phyloP scores from a whole-genome alignment of 768 basidiomycete genomes.

The Pleurotus giganteus region DNA sequence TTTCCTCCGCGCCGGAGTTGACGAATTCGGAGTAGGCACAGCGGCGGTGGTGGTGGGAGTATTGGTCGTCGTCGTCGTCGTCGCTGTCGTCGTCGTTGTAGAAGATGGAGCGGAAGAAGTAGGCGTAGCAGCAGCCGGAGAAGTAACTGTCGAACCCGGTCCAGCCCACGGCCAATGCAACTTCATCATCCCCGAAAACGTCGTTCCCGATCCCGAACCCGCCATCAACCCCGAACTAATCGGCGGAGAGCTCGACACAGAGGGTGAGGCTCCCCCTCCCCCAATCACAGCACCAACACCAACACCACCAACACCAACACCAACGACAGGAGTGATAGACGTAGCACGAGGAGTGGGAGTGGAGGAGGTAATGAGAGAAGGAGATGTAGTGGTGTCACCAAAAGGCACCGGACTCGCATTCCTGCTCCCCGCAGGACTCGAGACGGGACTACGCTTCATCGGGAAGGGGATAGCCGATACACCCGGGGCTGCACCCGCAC shows the following conservation, averaged over 20 bases:
- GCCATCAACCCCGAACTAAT: background rate
- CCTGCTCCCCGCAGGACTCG: background rate
- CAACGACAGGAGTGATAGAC: no score
- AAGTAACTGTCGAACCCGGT: background rate
- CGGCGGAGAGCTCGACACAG: background rate
- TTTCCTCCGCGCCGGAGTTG: background rate
- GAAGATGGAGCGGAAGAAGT: background rate
- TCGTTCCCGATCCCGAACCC: background rate
- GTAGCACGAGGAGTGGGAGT: background rate
- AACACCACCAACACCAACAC: no score
- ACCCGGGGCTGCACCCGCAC: no score
- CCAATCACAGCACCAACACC: no score
- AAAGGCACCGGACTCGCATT: background rate
- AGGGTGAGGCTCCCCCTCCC: no score
- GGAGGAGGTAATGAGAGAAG: background rate
- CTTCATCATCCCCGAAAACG: background rate
- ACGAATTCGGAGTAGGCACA: background rate
- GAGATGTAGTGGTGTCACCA: no score
- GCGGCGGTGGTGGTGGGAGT: background rate
- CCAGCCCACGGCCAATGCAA: conserved; percentile 14
- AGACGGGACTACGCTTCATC: background rate
- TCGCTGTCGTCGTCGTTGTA: background rate
- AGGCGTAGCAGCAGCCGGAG: no score
- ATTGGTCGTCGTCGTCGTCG: background rate
- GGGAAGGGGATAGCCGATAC: conserved; percentile 1